A percentile compares a stretch with the other conserved stretches of the same genome.
phyloP scores from a whole-genome alignment of 169 alveolate genomes.

The Eimeria maxima region DNA sequence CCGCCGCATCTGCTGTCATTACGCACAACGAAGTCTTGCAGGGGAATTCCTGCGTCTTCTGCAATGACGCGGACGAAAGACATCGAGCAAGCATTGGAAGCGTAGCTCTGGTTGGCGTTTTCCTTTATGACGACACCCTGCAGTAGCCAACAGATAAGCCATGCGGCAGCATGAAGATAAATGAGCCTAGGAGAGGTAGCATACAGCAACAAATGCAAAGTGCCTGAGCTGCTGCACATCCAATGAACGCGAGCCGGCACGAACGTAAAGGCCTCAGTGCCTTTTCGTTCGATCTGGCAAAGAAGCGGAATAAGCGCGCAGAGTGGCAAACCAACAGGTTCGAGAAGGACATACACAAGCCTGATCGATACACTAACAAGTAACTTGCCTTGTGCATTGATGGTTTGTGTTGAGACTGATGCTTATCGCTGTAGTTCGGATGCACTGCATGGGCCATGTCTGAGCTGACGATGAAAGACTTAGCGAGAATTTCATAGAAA shows the following conservation, averaged over 20 bases:
- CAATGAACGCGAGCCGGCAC: background rate
- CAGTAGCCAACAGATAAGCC: conserved; percentile 7
- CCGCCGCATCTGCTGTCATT: conserved; percentile 97
- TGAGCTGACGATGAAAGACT: conserved; percentile 78
- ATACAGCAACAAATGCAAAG: background rate
- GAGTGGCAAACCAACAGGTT: background rate
- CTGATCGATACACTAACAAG: background rate
- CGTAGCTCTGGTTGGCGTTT: conserved; percentile 95
- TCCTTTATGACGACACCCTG: conserved; percentile 88
- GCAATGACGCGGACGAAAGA: conserved; percentile 73
- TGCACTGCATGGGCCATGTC: conserved; percentile 98
- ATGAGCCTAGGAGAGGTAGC: background rate
- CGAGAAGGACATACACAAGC: background rate
- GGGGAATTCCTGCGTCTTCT: conserved; percentile 83
- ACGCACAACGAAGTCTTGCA: conserved; percentile 96
- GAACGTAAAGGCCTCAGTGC: background rate
- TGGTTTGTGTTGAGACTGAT: conserved; percentile 94
- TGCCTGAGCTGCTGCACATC: background rate
- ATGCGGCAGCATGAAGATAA: background rate
- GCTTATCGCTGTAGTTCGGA: conserved; percentile 97
- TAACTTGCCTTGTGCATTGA: conserved; percentile 93
- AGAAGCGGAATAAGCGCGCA: background rate
- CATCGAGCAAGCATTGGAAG: conserved; percentile 89
- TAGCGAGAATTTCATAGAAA: conserved; percentile 42
- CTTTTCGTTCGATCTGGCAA: background rate